Conservation (phyloP, 805 yeast species). For the Tetrapisispora phaffii region DNA sequence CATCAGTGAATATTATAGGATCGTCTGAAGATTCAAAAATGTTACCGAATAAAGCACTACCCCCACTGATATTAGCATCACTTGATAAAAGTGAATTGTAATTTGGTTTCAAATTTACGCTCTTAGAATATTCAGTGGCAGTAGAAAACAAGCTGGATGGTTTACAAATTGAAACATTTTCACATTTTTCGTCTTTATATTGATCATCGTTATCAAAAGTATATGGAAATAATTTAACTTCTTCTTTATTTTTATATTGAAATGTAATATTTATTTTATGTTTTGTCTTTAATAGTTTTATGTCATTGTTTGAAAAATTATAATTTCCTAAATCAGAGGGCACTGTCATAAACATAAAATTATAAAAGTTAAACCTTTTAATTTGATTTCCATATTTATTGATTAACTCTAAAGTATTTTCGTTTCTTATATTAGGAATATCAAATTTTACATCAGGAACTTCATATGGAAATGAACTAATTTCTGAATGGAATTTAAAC, state of each 20-base stretch:
- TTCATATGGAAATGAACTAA: not conserved
- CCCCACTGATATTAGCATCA: no score
- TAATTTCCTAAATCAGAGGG: no score
- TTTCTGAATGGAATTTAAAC: not conserved
- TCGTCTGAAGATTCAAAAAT: not conserved
- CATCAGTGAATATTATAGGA: not conserved
- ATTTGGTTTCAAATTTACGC: no score
- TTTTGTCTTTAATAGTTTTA: not conserved
- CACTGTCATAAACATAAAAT: not conserved
- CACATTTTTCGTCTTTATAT: not conserved
- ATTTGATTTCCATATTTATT: not conserved
- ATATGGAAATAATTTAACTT: not conserved
- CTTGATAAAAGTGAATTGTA: not conserved
- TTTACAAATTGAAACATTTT: no score
- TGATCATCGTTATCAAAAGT: not conserved
- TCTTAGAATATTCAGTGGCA: not conserved
- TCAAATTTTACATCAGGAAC: not conserved
- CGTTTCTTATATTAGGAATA: not conserved
- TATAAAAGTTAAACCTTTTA: not conserved
- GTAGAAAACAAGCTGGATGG: not conserved
- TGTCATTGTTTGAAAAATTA: not conserved
- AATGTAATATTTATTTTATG: slow-evolving; percentile 1
- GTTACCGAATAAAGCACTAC: not conserved
- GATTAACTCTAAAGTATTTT: not conserved
- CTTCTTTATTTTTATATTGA: not conserved